Conservation (phyloP, 2,329 filamentous ascomycete species). For the Xylariaceae sp. region DNA sequence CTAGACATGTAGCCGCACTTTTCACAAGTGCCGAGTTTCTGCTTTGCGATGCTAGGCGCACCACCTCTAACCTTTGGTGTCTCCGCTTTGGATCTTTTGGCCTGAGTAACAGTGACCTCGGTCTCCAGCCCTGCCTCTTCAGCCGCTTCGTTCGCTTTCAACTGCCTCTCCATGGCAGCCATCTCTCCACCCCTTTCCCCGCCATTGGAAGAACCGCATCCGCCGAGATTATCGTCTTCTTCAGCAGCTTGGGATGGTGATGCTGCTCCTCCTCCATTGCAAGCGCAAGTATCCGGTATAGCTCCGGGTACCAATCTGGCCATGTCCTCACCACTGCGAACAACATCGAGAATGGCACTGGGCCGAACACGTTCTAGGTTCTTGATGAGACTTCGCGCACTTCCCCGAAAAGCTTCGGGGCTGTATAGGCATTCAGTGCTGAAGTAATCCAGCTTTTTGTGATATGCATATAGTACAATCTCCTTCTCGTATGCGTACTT, state of each 20-base stretch:
- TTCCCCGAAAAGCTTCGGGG: conserved; percentile 91
- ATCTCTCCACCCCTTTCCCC: conserved; percentile 68
- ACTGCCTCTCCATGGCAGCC: conserved; percentile 70
- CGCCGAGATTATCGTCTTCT: conserved; percentile 57
- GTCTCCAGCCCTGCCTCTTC: conserved; percentile 56
- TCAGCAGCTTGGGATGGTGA: conserved; percentile 28
- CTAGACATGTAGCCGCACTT: conserved; percentile 94
- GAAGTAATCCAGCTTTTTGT: conserved; percentile 96
- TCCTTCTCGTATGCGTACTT: conserved; percentile 99
- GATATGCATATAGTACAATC: conserved; percentile 94
- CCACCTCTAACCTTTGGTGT: conserved; percentile 22
- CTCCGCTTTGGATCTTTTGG: conserved; percentile 33
- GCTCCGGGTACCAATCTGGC: conserved; percentile 71
- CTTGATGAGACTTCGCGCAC: conserved; percentile 87
- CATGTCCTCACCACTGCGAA: conserved; percentile 94
- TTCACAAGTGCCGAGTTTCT: conserved; percentile 76
- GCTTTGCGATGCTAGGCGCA: conserved; percentile 44
- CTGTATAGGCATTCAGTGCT: conserved; percentile 98
- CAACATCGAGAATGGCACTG: conserved; percentile 91
- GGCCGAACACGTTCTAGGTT: conserved; percentile 89
- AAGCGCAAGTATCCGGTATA: conserved; percentile 42
- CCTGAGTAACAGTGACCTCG: conserved; percentile 48
- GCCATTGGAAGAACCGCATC: conserved; percentile 69
- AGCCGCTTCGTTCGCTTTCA: conserved; percentile 62
- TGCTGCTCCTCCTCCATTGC: conserved; percentile 43